Base-by-base conservation (phyloP, 148 eudicot species). In the Polygonum maritimum region DNA sequence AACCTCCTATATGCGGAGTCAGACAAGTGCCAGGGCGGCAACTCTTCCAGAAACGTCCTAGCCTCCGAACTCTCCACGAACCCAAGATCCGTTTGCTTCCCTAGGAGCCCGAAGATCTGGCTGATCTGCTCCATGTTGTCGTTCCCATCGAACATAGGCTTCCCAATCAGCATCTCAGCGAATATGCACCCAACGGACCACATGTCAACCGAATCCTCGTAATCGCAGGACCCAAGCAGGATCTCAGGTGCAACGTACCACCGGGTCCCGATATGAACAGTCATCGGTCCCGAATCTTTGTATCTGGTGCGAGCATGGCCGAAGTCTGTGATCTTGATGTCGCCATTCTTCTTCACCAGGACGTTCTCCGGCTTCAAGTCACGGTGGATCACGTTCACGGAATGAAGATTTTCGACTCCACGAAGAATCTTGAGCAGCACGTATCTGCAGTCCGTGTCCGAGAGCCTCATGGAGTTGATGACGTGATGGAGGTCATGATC, bases 131-230 rank as follows among this genome's bases (percentile, higher is more conserved):
- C 48, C 0, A 84, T 35, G 39, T 14, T 13, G 4, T 78, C 77
- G 0, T n/a, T 70, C 2, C 89, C 89, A 0, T 80, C 80, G 21
- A 86, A 86, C 13, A 86, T 2, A 0, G 85, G 85, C 26, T 78
- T 47, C 8, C 84, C 73, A 1, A 83, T 82, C 4, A 86, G 71
- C 18, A 86, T 15, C 54, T 86, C 87, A 7, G 85, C 89, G 6
- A 86, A 82, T 39, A 84, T 81, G 70, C 89, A 86, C 1, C 87
- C 89, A 0, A 77, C 87, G 0, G 87, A 78, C 89, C 87, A 86
- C 0, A 86, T 69, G 58, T 86, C 87, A 21, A 86, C 73, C 2
- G 87, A 47, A 7, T 26, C 31, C 85, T 21, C 6, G 80, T 71
- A 3, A 86, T 78, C 1, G 82, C 77, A 1, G 31, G 31, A 26